Evolutionary conservation across 768 basidiomycete genomes (phyloP).

Genomic region (Phanerochaete carnosa): DNA sequence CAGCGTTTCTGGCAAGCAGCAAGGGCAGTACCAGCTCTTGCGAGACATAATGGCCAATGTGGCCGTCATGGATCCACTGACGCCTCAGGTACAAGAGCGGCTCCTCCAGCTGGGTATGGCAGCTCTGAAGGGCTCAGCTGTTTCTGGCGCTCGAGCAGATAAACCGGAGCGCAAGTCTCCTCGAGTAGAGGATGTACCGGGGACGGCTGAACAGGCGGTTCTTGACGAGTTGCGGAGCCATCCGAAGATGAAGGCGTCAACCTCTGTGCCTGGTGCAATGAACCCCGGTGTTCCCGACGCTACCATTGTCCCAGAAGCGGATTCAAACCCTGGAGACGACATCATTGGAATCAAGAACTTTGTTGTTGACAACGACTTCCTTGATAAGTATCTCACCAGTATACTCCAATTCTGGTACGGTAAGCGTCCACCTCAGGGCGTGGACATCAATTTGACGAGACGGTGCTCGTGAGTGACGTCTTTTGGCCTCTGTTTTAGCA

Average conservation of each 20-base stretch:
- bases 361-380: slow-evolving; percentile 43
- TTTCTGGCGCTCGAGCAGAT: too few species aligned
- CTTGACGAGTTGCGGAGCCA: not conserved
- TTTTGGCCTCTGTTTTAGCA: not conserved
- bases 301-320: not conserved
- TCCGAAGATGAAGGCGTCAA: not conserved
- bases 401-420: slow-evolving; percentile 79
- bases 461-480: slow-evolving; percentile 61
- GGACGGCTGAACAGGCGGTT: not conserved
- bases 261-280: too few species aligned
- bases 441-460: slow-evolving; percentile 50
- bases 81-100: too few species aligned
- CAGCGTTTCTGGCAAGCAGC: too few species aligned
- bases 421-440: slow-evolving; percentile 64
- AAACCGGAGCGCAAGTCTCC: too few species aligned
- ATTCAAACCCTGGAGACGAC: not conserved
- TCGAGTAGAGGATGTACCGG: too few species aligned
- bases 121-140: too few species aligned
- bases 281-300: not conserved
- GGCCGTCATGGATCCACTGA: too few species aligned
- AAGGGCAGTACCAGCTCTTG: too few species aligned
- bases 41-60: too few species aligned
- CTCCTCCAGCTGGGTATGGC: too few species aligned
- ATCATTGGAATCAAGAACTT: slow-evolving; percentile 72
- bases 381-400: slow-evolving; percentile 51